Conservation (phyloP, 2,329 filamentous ascomycete species). For the Fusarium caatingaense region DNA sequence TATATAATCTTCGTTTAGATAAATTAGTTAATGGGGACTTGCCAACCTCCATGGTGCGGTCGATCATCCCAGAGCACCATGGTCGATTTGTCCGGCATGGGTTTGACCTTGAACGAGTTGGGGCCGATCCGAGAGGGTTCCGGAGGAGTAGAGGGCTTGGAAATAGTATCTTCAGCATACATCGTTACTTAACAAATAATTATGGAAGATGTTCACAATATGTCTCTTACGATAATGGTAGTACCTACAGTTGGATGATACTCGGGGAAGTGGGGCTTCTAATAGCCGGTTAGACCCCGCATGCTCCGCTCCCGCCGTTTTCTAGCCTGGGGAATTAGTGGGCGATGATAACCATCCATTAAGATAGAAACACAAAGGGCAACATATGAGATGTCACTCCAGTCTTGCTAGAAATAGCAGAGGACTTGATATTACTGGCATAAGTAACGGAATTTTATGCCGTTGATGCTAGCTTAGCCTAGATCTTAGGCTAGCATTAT, state of each 20-base stretch:
- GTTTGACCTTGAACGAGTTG: neutral
- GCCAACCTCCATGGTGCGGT: conserved; percentile 79
- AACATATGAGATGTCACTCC: neutral
- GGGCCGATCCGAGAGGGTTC: neutral
- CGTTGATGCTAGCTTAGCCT: neutral
- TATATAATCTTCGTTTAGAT: neutral
- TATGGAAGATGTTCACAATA: conserved; percentile 2
- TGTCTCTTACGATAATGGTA: conserved; percentile 12
- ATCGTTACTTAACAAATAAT: neutral
- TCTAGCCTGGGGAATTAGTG: conserved; percentile 15
- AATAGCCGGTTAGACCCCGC: conserved; percentile 37
- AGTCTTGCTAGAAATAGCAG: neutral
- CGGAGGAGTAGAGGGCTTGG: neutral
- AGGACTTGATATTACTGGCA: neutral
- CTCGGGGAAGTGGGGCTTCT: conserved; percentile 28
- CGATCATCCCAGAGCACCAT: conserved; percentile 69
- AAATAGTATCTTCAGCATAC: neutral
- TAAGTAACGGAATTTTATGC: neutral
- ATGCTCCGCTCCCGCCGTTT: conserved; percentile 23
- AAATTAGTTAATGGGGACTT: conserved; percentile 6
- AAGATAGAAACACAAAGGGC: neutral
- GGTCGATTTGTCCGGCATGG: neutral
- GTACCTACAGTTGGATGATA: neutral
- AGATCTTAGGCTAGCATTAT: neutral
- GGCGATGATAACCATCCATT: neutral